phyloP scores from a whole-genome alignment of 2,329 filamentous ascomycete genomes.

The Aspergillus candidus region DNA sequence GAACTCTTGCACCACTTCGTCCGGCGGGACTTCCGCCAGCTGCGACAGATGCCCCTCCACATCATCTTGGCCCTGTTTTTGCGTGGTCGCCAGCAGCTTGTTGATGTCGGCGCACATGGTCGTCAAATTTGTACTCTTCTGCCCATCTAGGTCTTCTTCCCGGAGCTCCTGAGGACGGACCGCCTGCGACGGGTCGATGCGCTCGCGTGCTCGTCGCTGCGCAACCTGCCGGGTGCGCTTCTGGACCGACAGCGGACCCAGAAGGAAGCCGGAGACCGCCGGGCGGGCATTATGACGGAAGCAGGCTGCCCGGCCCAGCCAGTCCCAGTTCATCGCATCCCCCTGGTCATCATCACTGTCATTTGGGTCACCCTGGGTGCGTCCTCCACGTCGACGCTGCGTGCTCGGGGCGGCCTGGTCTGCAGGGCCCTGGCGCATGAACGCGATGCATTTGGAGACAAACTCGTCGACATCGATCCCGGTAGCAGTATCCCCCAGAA shows the following conservation, averaged over 20 bases:
- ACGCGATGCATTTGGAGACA: constrained; percentile 79
- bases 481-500: constrained; percentile 64
- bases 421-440: constrained; percentile 66
- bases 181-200: constrained; percentile 62
- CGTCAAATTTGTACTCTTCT: constrained; percentile 74
- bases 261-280: constrained; percentile 71
- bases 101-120: constrained; percentile 71
- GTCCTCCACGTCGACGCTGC: constrained; percentile 37
- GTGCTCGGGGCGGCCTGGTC: constrained; percentile 45
- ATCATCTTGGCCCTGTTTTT: constrained; percentile 42
- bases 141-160: constrained; percentile 65
- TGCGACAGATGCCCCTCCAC: constrained; percentile 40
- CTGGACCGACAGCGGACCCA: constrained; percentile 82
- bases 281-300: constrained; percentile 68
- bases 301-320: constrained; percentile 72
- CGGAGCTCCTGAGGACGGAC: constrained; percentile 69
- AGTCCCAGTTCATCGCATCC: constrained; percentile 78
- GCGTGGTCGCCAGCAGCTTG: constrained; percentile 48
- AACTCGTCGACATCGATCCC: constrained; percentile 89
- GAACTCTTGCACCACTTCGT: constrained; percentile 42
- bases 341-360: constrained; percentile 65
- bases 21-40: constrained; percentile 25
- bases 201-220: constrained; percentile 64
- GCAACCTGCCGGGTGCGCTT: constrained; percentile 69
- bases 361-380: constrained; percentile 41